Conservation (phyloP, 441 rosid genomes). For the Erodium moschatum region DNA sequence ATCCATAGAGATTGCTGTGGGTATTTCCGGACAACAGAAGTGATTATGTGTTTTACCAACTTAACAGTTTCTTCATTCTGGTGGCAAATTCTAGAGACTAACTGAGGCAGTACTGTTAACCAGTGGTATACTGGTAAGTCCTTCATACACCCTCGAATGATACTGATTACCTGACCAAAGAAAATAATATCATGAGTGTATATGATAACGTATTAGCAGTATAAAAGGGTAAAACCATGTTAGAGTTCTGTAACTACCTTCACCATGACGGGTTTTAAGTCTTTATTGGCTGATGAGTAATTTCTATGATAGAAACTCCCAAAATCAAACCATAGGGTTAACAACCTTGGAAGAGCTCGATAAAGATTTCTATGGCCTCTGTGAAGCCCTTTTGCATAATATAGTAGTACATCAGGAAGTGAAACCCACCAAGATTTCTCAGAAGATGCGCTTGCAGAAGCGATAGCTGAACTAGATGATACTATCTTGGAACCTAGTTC, state of each 20-base stretch:
- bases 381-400: constrained; percentile 93
- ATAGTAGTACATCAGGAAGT: constrained; percentile 68
- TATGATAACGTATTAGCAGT: background rate
- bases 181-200: constrained; percentile 15
- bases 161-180: constrained; percentile 63
- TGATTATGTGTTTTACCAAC: constrained; percentile 71
- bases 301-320: constrained; percentile 66
- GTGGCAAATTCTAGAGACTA: constrained; percentile 98
- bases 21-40: constrained; percentile 75
- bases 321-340: constrained; percentile 96
- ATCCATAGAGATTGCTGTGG: constrained; percentile 98
- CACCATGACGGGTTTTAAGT: constrained; percentile 54
- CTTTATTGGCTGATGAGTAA: constrained; percentile 53
- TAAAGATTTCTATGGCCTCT: constrained; percentile 93
- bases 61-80: constrained; percentile 82
- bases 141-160: constrained; percentile 90
- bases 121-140: constrained; percentile 96
- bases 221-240: constrained; percentile 11
- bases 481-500: constrained; percentile 39
- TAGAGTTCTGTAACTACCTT: constrained; percentile 44
- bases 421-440: constrained; percentile 80
- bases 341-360: constrained; percentile 98
- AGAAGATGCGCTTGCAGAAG: constrained; percentile 34
- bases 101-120: constrained; percentile 90
- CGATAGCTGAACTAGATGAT: constrained; percentile 41